These are phyloP conservation scores for Angophora floribunda DNA, from an alignment of 345 rosid genomes.

Conservation along the genomic window DNA sequence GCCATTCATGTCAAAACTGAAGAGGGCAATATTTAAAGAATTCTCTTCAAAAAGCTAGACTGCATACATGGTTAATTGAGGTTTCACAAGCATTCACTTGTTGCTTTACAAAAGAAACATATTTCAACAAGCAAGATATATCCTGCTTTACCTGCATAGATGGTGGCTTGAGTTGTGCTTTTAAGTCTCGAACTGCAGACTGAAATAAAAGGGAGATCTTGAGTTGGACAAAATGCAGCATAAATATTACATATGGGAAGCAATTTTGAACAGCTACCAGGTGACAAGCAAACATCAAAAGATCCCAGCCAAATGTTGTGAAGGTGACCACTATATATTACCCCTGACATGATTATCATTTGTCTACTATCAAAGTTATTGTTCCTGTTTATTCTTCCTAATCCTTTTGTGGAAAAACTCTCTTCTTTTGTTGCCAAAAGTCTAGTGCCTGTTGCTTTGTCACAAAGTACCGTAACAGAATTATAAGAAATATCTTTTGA, in stretches of 20 bases:
- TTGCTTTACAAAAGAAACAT: neutral
- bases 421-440: neutral
- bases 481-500: neutral
- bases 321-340: neutral
- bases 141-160: slow-evolving; percentile 77
- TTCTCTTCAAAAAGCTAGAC: neutral
- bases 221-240: neutral
- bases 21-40: neutral
- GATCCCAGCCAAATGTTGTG: neutral
- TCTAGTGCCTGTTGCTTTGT: neutral
- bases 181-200: slow-evolving; percentile 93
- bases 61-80: neutral
- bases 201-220: slow-evolving; percentile 14
- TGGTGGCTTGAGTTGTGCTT: slow-evolving; percentile 91
- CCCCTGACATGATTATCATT: neutral
- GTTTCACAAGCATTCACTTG: neutral
- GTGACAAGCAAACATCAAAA: neutral
- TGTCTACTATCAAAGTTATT: neutral
- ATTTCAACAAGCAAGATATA: neutral
- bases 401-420: neutral
- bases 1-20: neutral
- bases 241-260: neutral
- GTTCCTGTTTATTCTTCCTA: neutral
- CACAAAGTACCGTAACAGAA: neutral
- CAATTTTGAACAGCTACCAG: neutral